Conservation (phyloP, 2,329 filamentous ascomycete species). For the Penicillium sp. region DNA sequence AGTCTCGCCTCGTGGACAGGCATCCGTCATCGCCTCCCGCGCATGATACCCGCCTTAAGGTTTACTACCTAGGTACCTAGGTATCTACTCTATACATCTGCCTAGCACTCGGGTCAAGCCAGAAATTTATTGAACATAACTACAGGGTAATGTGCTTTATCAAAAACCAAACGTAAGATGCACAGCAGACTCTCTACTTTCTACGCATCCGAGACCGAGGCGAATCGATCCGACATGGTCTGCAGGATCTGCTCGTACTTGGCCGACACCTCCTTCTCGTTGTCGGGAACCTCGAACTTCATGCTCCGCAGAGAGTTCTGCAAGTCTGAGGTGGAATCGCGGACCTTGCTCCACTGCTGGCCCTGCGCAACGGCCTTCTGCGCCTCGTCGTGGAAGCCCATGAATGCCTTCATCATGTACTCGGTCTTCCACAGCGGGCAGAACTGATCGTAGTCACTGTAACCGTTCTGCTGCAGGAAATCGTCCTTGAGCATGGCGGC, state of each 20-base stretch:
- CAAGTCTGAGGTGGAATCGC: conserved; percentile 83
- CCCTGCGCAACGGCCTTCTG: conserved; percentile 93
- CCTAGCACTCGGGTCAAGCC: not conserved
- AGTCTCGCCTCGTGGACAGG: not conserved
- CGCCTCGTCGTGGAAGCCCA: conserved; percentile 95
- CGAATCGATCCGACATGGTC: conserved; percentile 95
- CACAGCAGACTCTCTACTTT: conserved; percentile 10
- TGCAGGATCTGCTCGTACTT: conserved; percentile 95
- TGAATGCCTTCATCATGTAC: conserved; percentile 99
- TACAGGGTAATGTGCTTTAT: conserved; percentile 40
- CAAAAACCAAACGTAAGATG: conserved; percentile 27
- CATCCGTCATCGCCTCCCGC: too few species aligned
- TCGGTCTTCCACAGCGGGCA: conserved; percentile 99
- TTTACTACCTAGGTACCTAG: too few species aligned
- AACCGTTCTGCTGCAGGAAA: conserved; percentile 98
- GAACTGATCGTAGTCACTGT: conserved; percentile 98
- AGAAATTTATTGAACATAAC: conserved; percentile 27
- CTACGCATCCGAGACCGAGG: conserved; percentile 92
- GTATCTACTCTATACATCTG: not conserved
- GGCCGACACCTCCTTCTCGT: conserved; percentile 77
- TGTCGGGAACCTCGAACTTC: conserved; percentile 92
- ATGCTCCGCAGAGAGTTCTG: conserved; percentile 82
- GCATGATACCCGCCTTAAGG: too few species aligned
- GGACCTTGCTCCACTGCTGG: conserved; percentile 86
- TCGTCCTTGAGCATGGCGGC: conserved; percentile 93